Evolutionary conservation across 345 rosid genomes (phyloP).

Genomic region (Conringia planisiliqua): DNA sequence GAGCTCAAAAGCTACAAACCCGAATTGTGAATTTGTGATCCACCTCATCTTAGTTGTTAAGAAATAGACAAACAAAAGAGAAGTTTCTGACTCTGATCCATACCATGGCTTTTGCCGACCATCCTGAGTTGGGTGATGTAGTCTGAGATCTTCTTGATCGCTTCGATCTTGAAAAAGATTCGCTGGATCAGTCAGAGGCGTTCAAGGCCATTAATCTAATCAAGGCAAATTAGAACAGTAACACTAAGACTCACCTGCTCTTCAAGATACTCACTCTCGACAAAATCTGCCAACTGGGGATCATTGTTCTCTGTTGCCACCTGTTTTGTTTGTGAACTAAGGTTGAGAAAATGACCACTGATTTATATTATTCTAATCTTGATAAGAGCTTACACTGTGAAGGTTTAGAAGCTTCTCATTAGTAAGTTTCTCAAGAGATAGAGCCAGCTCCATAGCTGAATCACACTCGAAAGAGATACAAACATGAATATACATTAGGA

Average conservation of each 20-base stretch:
- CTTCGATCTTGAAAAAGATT: constrained; percentile 49
- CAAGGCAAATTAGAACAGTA: no score
- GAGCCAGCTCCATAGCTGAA: constrained; percentile 87
- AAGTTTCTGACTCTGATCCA: not conserved
- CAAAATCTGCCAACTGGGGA: constrained; percentile 61
- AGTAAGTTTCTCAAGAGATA: constrained; percentile 81
- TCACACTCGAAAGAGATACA: no score
- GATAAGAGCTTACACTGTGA: constrained; percentile 47
- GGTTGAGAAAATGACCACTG: not conserved
- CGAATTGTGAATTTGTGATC: no score
- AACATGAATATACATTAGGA: no score
- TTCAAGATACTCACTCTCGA: constrained; percentile 61
- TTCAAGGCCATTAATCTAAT: no score
- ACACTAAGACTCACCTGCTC: constrained; percentile 51
- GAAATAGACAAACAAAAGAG: no score
- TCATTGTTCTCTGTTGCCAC: constrained; percentile 65
- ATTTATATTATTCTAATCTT: not conserved
- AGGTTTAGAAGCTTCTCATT: constrained; percentile 74
- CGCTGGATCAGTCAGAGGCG: no score
- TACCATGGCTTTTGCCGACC: constrained; percentile 96
- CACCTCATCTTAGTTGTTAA: no score
- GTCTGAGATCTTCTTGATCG: constrained; percentile 79
- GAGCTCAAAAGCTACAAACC: no score
- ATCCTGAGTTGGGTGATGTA: constrained; percentile 79
- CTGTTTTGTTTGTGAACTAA: constrained; percentile 34